Evolutionary conservation across 75 land plant species (phyloP), one percentile per base, ranked within the genome.

Genomic region (Larix kaempferi): DNA sequence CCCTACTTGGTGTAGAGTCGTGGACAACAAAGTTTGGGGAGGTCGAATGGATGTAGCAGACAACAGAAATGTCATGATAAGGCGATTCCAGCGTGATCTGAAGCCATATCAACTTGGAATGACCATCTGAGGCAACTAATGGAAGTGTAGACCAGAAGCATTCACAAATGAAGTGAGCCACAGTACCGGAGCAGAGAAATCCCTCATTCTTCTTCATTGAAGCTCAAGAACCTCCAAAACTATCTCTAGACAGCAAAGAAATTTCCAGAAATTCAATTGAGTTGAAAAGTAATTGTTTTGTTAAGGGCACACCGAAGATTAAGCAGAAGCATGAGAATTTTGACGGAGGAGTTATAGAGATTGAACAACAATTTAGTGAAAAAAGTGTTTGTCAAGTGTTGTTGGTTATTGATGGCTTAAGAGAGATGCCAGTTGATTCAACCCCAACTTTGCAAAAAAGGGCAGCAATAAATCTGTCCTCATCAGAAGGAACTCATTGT

Each of bases 351-450:
- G 74, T 44, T 73, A 54, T 35, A 22, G 64, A 25, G 14, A 15
- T 52, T 2, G 57, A 77, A 37, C 80, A 76, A 82, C 73, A 73
- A 56, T 17, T 59, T 22, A 76, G 64, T 11, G 54, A 62, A 41
- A 73, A 72, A 2, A 83, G 74, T 37, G 85, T 2, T 75, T 77
- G 17, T 60, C 88, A 13, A 80, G 86, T 76, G 81, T 92, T 63
- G 89, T 92, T 19, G 95, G 90, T 27, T 86, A 86, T 80, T 90
- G 49, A 92, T 92, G 95, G 95, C 23, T 85, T 90, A 77, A 90
- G 88, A 27, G 52, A 80, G 39, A 74, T 91, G 61, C 87, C 93
- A 52, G 29, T 4, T 26, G 57, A 49, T 54, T 73, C 57, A 82
- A 76, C 78, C 39, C 75, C 17, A 16, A 56, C 33, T 14, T 25